Percentiles rank a stretch among this genome's conserved stretches.
Evolutionary conservation across 2,329 filamentous ascomycete species (phyloP).

Genomic region (Apiospora hydei): DNA sequence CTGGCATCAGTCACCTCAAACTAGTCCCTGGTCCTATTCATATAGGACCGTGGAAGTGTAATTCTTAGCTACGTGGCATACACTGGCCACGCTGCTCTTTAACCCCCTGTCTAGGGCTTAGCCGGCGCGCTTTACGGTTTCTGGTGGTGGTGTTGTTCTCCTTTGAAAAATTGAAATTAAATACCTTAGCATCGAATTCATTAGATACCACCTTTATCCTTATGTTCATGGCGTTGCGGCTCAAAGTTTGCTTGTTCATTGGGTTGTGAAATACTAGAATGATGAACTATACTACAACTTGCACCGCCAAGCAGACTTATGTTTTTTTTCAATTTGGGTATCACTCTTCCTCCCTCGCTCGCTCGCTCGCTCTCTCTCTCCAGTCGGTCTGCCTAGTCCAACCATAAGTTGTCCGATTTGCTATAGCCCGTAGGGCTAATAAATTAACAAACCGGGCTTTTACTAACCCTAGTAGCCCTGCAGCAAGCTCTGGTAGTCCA

Average conservation of each 20-base stretch:
- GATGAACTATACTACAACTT: too few relatives aligned
- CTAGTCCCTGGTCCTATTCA: neutral
- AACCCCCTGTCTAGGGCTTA: conserved; percentile 3
- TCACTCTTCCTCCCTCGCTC: neutral
- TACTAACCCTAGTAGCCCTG: conserved; percentile 18
- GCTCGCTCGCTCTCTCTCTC: neutral
- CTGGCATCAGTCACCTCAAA: neutral
- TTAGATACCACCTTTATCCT: neutral
- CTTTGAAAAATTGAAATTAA: conserved; percentile 5
- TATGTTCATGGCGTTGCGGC: neutral
- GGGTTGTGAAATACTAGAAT: too few relatives aligned
- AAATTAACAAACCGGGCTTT: too few relatives aligned
- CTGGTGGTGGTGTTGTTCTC: neutral
- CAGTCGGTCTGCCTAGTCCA: neutral
- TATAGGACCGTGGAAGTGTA: neutral
- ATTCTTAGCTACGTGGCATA: neutral
- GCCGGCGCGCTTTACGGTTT: neutral
- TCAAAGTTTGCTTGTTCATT: neutral
- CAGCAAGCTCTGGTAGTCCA: conserved; percentile 26
- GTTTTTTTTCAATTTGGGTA: neutral
- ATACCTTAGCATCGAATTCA: neutral
- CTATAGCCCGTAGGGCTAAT: conserved; percentile 6
- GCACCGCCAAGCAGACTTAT: neutral
- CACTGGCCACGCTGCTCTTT: neutral
- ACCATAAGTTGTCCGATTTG: neutral